Base-by-base conservation (phyloP, 208 protist species). In the Acanthamoeba rhysodes region DNA sequence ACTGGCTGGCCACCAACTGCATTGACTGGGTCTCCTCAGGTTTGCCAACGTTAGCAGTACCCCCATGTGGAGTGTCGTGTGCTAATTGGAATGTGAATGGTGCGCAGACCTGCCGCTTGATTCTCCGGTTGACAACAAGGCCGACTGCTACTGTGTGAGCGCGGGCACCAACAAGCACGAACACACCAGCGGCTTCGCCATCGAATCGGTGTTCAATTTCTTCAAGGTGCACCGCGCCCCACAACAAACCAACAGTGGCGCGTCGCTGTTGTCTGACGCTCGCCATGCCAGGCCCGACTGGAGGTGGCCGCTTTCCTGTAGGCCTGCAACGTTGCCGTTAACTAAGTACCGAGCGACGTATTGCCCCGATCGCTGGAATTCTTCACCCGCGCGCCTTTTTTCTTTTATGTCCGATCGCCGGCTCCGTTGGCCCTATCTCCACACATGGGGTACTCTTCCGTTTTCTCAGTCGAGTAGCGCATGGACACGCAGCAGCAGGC, bases 121-220 rank as follows among this genome's bases (percentile, higher is more conserved):
- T n/a, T 22, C 72, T 16, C 37, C 72, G 16, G 72, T 80, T 1
- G 41, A 80, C 72, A 80, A 80, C 72, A 50, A 50, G n/a, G 72
- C 72, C 20, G 72, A 80, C 29, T 80, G 72, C 72, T 80, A 80
- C 72, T 80, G 72, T n/a, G 32, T 37, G 37, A 80, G 72, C 72
- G 72, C 72, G 22, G 72, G 72, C 72, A 80, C 72, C 72, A 37
- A 53, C 72, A 80, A 80, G 72, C 72, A 80, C 72, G 72, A 80
- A 22, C 72, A 80, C 72, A 80, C 72, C 6, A 80, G 72, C 72
- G 72, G 72, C 6, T 22, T 29, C 14, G 72, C 72, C 9, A 50
- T 80, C 72, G 72, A 80, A 16, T 80, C 72, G 0, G 72, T 80
- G 22, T 80, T 80, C 41, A 80, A 80, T 32, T 80, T 80, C 41